Evolutionary conservation across 192 early-diverging fungal genomes (phyloP).

Genomic region (Entophlyctis luteolus): DNA sequence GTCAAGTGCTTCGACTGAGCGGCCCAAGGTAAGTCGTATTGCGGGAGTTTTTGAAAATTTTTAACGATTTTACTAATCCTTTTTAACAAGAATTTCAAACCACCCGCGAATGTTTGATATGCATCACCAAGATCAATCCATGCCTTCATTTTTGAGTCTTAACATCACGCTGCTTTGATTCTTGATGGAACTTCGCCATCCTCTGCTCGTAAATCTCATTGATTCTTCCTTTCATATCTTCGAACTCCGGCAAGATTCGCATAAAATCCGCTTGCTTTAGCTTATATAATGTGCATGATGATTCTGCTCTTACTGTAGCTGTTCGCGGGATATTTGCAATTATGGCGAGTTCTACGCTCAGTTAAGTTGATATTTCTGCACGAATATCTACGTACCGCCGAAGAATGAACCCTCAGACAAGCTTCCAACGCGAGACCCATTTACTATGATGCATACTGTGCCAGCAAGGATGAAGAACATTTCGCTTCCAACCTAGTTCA

Average conservation of each 20-base stretch:
- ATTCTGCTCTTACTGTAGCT: slow-evolving; percentile 31
- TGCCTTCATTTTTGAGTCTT: too few relatives aligned
- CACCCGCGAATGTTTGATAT: too few relatives aligned
- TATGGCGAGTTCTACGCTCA: slow-evolving; percentile 30
- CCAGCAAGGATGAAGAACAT: not conserved
- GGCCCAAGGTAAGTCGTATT: too few relatives aligned
- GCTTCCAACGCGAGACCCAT: too few relatives aligned
- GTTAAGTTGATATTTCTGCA: not conserved
- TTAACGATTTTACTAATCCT: too few relatives aligned
- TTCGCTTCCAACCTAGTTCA: slow-evolving; percentile 16
- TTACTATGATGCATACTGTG: not conserved
- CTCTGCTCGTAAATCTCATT: slow-evolving; percentile 16
- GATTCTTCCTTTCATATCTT: slow-evolving; percentile 35
- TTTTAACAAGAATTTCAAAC: too few relatives aligned
- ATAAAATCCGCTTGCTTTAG: slow-evolving; percentile 29
- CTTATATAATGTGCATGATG: slow-evolving; percentile 28
- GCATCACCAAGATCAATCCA: too few relatives aligned
- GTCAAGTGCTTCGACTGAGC: too few relatives aligned
- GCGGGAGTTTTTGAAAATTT: too few relatives aligned
- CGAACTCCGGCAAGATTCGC: slow-evolving; percentile 33
- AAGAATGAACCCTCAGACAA: too few relatives aligned
- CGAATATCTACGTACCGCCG: not conserved
- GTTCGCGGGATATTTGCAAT: slow-evolving; percentile 42
- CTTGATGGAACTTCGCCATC: too few relatives aligned
- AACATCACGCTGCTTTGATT: too few relatives aligned